phyloP scores from a whole-genome alignment of 129 eudicot genomes.

The Tagetes patula region DNA sequence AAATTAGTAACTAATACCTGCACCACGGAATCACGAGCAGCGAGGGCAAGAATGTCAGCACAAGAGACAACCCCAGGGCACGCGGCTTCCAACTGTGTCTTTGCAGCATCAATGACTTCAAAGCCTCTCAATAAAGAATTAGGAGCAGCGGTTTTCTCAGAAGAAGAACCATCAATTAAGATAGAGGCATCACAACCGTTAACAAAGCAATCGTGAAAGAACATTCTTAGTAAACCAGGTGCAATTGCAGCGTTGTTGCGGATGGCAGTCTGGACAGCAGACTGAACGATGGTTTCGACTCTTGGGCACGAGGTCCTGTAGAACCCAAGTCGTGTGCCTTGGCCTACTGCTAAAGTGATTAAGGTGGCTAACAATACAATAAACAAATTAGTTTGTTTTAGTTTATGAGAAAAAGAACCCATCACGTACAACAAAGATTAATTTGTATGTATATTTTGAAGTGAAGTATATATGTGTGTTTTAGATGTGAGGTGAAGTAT shows the following conservation, averaged over 20 bases:
- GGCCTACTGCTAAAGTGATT: slow-evolving; percentile 38
- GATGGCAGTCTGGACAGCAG: slow-evolving; percentile 44
- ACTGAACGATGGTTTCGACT: slow-evolving; percentile 54
- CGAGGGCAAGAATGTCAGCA: slow-evolving; percentile 87
- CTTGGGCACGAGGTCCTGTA: slow-evolving; percentile 53
- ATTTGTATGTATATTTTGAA: not conserved
- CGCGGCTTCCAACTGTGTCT: slow-evolving; percentile 48
- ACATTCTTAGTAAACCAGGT: slow-evolving; percentile 65
- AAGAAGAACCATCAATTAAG: slow-evolving; percentile 46
- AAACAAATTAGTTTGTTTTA: slow-evolving; percentile 5
- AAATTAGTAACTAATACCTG: slow-evolving; percentile 26
- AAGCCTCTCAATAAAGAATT: slow-evolving; percentile 62
- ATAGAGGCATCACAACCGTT: slow-evolving; percentile 86
- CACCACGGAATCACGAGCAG: slow-evolving; percentile 68
- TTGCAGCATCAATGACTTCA: slow-evolving; percentile 72
- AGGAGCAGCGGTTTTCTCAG: slow-evolving; percentile 61
- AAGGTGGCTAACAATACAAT: slow-evolving; percentile 29
- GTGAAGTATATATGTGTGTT: not conserved
- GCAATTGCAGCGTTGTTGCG: slow-evolving; percentile 46
- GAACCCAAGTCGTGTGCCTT: slow-evolving; percentile 63
- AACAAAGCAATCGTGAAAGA: slow-evolving; percentile 79
- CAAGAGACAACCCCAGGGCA: slow-evolving; percentile 95
- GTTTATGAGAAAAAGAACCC: not conserved
- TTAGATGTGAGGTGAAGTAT: slow-evolving; percentile 7
- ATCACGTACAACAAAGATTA: not conserved